These are phyloP conservation scores for Climacium dendroides DNA, from an alignment of 225 moss, liverwort and hornwort species.

Conservation along the genomic window DNA sequence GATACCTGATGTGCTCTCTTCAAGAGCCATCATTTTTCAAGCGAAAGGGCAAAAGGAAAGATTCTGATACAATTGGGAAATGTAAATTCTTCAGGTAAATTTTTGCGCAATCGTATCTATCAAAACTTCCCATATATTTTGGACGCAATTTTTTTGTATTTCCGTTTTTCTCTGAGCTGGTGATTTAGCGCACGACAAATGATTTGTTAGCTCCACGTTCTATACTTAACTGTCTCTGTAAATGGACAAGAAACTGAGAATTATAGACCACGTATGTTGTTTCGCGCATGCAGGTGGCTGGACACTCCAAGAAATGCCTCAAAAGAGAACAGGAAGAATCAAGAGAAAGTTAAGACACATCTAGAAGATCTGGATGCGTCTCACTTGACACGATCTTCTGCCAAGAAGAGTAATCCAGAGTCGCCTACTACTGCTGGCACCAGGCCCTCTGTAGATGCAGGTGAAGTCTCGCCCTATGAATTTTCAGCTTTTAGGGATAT, in stretches of 20 bases:
- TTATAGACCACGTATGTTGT: background rate
- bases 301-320: slow-evolving; percentile 37
- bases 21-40: slow-evolving; percentile 53
- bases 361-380: slow-evolving; percentile 11
- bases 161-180: background rate
- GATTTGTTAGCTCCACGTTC: background rate
- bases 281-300: slow-evolving; percentile 28
- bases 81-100: slow-evolving; percentile 50
- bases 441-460: background rate
- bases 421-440: background rate
- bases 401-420: slow-evolving; percentile 15
- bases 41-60: slow-evolving; percentile 45
- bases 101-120: background rate
- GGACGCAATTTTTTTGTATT: background rate
- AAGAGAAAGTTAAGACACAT: slow-evolving; percentile 20
- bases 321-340: slow-evolving; percentile 32
- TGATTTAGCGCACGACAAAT: background rate
- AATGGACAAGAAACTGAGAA: background rate
- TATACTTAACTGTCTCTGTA: background rate
- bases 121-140: background rate
- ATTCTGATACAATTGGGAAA: slow-evolving; percentile 36
- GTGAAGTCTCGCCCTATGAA: background rate
- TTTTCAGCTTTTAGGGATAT: background rate
- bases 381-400: slow-evolving; percentile 24
- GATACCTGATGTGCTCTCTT: slow-evolving; percentile 48